Conservation (phyloP, 108 stramenopile species). For the Nitzschia sp. region DNA sequence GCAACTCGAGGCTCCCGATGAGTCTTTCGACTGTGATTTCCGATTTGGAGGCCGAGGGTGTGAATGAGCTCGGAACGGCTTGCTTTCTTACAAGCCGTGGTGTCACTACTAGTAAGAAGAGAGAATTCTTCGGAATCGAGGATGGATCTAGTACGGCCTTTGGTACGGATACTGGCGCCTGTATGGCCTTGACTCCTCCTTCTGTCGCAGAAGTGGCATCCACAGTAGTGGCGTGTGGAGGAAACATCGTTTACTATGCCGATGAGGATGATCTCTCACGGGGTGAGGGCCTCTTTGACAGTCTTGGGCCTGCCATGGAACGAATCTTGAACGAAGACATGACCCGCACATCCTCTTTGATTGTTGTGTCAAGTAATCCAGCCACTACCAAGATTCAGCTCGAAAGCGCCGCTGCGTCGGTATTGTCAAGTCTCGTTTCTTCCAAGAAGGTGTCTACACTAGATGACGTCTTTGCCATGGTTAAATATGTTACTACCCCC, state of each 20-base stretch:
- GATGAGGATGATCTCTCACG: conserved; percentile 59
- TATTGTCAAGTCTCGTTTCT: conserved; percentile 63
- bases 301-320: conserved; percentile 77
- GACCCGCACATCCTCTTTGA: conserved; percentile 39
- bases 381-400: conserved; percentile 35
- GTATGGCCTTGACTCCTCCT: conserved; percentile 62
- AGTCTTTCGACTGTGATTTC: conserved; percentile 76
- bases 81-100: conserved; percentile 70
- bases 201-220: conserved; percentile 56
- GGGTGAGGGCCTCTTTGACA: conserved; percentile 81
- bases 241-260: conserved; percentile 70
- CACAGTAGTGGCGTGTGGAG: conserved; percentile 75
- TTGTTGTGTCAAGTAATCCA: conserved; percentile 53
- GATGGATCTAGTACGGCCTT: conserved; percentile 61
- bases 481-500: conserved; percentile 58
- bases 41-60: conserved; percentile 76
- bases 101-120: conserved; percentile 42
- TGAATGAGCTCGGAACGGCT: conserved; percentile 56
- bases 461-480: conserved; percentile 64
- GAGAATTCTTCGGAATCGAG: conserved; percentile 35
- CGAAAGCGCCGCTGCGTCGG: conserved; percentile 50
- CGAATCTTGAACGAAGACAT: conserved; percentile 41
- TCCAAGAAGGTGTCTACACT: conserved; percentile 44
- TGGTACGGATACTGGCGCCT: conserved; percentile 61
- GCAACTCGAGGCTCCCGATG: conserved; percentile 74